Base-by-base conservation (phyloP, 2,329 filamentous ascomycete genomes). In the Alternaria sp. region DNA sequence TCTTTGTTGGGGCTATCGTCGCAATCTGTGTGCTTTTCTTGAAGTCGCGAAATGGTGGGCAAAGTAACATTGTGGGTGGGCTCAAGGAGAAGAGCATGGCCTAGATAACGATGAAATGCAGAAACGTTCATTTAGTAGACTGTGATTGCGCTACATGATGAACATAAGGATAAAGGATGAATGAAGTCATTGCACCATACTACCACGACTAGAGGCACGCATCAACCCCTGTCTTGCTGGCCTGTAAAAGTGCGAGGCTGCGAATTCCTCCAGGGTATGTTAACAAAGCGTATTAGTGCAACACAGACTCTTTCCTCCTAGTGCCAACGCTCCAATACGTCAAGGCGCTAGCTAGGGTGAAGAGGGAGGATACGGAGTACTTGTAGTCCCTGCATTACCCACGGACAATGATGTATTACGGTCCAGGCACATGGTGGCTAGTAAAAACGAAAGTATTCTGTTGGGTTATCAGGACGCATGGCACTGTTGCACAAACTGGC, bases 1-100 rank as follows among this genome's bases (percentile, higher is more conserved):
- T 81, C 61, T 73, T 83, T 61, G 62, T 82, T 49, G 79, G 73
- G 28, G 75, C 79, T 44, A 78, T 85, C 57, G 70, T 83, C 57
- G 77, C 74, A 38, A 71, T 79, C 47, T 82, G 81, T 56, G 71
- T 73, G 49, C 63, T 79, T 48, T 81, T 81, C 63, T 55, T 82
- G 58, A 78, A 73, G 62, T 78, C 75, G 46, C 73, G 78, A 44
- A 62, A 62, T 49, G 71, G 70, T 42, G 65, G 64, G 34, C 63
- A 57, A 43, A 61, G 56, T 32, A 42, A 30, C 9, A 59, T 61
- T 30, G 53, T 56, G 44, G 66, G 64, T 44, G 62, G 64, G 36
- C 58, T 64, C 52, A 78, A 78, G 61, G 77, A 77, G 65, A 80
- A 79, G 72, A 79, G 75, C 68, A 77, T 80, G 70, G 79, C 77